A percentile compares a stretch with the other conserved stretches of the same genome.
phyloP scores from a whole-genome alignment of 2,329 filamentous ascomycete genomes.

The Penicillium aurantiogriseum region DNA sequence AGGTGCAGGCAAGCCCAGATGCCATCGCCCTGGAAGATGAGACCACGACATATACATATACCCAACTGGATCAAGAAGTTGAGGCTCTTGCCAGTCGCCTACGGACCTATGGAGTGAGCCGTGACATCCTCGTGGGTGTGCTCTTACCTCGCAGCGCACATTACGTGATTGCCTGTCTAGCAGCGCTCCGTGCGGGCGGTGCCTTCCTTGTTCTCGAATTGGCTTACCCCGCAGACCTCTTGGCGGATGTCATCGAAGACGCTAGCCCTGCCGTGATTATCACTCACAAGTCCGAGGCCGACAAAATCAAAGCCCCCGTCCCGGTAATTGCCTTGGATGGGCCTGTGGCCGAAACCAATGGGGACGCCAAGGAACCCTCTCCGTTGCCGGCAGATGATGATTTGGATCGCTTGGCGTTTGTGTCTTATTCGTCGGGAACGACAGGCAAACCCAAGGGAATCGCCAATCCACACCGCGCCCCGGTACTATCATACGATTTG shows the following conservation, averaged over 20 bases:
- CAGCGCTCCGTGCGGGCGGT: constrained; percentile 73
- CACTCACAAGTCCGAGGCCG: constrained; percentile 63
- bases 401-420: constrained; percentile 71
- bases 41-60: constrained; percentile 65
- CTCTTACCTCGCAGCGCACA: constrained; percentile 72
- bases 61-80: constrained; percentile 67
- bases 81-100: constrained; percentile 63
- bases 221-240: constrained; percentile 70
- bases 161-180: constrained; percentile 76
- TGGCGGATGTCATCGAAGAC: constrained; percentile 75
- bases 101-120: constrained; percentile 65
- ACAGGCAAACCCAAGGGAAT: constrained; percentile 81
- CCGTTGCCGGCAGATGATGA: constrained; percentile 64
- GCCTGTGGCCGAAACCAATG: constrained; percentile 30
- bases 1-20: constrained; percentile 67
- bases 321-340: constrained; percentile 67
- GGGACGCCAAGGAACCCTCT: constrained; percentile 45
- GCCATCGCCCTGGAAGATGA: constrained; percentile 72
- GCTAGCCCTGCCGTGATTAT: constrained; percentile 69
- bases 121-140: constrained; percentile 72
- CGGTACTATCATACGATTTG: constrained; percentile 71
- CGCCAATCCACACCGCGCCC: constrained; percentile 72
- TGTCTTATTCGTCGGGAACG: constrained; percentile 77
- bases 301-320: constrained; percentile 60
- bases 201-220: constrained; percentile 78